Base-by-base conservation (phyloP, 208 protist species). In the Zelonia costaricensis region DNA sequence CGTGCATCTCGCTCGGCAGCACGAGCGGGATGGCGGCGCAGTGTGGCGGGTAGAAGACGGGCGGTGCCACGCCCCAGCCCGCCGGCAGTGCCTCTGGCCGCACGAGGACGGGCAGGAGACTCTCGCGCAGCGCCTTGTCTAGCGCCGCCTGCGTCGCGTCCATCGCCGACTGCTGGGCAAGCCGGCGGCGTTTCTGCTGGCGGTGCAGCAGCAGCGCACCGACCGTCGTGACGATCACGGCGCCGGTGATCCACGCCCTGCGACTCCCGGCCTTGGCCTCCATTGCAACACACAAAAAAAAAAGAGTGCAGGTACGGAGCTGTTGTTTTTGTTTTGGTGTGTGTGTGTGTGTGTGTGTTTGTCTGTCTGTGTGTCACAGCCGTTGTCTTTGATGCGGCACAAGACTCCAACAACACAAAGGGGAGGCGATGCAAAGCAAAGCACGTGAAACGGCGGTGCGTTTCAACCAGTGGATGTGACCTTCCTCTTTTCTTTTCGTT, bases 11-110 rank as follows among this genome's bases (percentile, higher is more conserved):
- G 18, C 63, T 39, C 23, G 65, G 65, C 46, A 71, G 40, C 25
- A 82, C 51, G 35, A 88, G 36, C 6, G 77, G 72, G 30, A 88
- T 61, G 28, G 78, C 67, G 16, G 78, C 77, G 18, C 66, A 55
- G 42, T 65, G 28, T 15, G 74, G 78, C 18, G 78, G 68, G 48
- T 82, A 75, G 68, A 80, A 82, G 20, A 88, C 60, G 0, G 72
- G 71, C 27, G 76, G 74, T 15, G 74, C 74, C 15, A 80, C 70
- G 3, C 71, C 47, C 78, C 74, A 82, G 13, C 78, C 71, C 1
- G 20, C 27, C 0, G 75, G 43, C 35, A 88, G 76, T 49, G 40
- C 44, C 16, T 60, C 44, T 0, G 62, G 43, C n/a, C 63, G 55
- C 1, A 88, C 69, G 35, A 76, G 62, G 20, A 84, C 51, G 0